These are phyloP conservation scores for Candida peoriensis DNA, from an alignment of 805 yeast genomes.

Conservation along the genomic window DNA sequence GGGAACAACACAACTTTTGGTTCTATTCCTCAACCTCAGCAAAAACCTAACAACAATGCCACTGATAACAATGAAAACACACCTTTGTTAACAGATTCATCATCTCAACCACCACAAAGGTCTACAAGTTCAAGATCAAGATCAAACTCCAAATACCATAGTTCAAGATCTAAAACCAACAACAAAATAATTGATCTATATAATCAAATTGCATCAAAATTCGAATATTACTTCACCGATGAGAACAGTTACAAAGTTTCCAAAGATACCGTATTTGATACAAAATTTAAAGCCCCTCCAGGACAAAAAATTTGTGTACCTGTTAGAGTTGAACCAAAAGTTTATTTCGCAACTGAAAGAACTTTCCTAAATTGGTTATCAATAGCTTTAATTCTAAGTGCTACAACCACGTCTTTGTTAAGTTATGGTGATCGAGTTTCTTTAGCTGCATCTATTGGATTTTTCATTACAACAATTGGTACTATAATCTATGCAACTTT, in stretches of 20 bases:
- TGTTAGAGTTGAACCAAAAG: constrained; percentile 96
- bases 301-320: constrained; percentile 91
- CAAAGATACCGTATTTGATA: constrained; percentile 57
- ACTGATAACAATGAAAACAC: constrained; percentile 26
- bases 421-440: constrained; percentile 78
- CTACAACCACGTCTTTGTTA: constrained; percentile 80
- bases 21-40: constrained; percentile 15
- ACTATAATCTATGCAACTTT: constrained; percentile 69
- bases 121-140: too few relatives aligned
- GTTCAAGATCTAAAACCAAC: constrained; percentile 7
- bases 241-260: constrained; percentile 52
- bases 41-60: constrained; percentile 8
- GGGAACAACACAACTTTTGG: constrained; percentile 46
- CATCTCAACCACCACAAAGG: too few relatives aligned
- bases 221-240: constrained; percentile 47
- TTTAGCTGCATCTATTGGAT: constrained; percentile 79
- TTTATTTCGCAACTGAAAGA: constrained; percentile 97
- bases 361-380: constrained; percentile 93
- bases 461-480: constrained; percentile 72
- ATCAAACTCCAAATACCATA: constrained; percentile 11
- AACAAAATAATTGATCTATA: constrained; percentile 16
- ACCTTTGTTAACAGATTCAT: constrained; percentile 20
- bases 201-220: constrained; percentile 15
- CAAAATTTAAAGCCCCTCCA: constrained; percentile 65
- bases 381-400: constrained; percentile 81